Base-by-base conservation (phyloP, 2,329 filamentous ascomycete genomes). In the Colletotrichum limetticola region DNA sequence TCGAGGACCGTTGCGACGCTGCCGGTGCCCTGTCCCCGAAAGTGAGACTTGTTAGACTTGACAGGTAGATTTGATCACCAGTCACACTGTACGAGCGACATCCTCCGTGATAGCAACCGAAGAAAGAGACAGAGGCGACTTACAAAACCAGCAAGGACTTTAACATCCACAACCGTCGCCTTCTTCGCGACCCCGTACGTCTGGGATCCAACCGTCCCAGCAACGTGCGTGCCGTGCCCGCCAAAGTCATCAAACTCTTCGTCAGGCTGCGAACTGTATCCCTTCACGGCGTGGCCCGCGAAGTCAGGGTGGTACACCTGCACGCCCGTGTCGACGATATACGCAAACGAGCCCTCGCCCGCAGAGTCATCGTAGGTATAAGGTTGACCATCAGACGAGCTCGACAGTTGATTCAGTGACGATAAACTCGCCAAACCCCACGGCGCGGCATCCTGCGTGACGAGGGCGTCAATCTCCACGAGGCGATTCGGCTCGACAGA, bases 141-240 rank as follows among this genome's bases (percentile, higher is more conserved):
- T 46, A 68, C 14, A 78, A 80, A 4, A 71, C 61, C 5, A 74
- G 77, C 52, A 75, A 80, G 8, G 16, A 88, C 85, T 80, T 87
- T 87, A 70, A 87, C 82, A 11, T 83, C 85, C 55, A 85, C 80
- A 32, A 88, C 77, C 22, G 75, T 81, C 2, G 81, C 79, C 77
- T 83, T 82, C 79, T 86, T 87, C 19, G 85, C 85, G 14, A 87
- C 80, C 68, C 82, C 82, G 62, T 81, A 83, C 28, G 79, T 82
- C 71, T 76, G 77, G 16, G 81, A 80, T 30, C 74, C 82, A 35
- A 82, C 81, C 28, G 79, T 83, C n/a, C 80, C 82, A 12, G 82
- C 77, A 37, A 82, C 79, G 59, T 84, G 82, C 11, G 85, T 86
- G 49, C 84, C 85, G 75, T 86, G 85, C 16, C 85, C 85, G 60